Conservation (phyloP, 441 rosid genomes). For the Croton setiger region DNA sequence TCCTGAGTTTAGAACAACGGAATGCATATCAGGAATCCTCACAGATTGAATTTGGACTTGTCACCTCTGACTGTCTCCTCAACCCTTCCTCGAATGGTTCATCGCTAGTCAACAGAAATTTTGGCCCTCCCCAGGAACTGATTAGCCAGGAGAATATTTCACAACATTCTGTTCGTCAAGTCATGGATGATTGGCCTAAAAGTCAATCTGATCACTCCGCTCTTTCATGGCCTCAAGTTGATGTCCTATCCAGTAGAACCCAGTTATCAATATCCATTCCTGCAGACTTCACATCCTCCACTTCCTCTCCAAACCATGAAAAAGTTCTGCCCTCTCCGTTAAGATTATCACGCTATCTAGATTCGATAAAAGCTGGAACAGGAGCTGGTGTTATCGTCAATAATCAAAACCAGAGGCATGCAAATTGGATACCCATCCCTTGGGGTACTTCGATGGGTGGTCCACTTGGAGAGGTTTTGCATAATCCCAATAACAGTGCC, state of each 20-base stretch:
- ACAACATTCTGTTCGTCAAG: slow-evolving; percentile 44
- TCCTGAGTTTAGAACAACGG: slow-evolving; percentile 28
- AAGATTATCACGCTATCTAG: slow-evolving; percentile 47
- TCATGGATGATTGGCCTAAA: slow-evolving; percentile 63
- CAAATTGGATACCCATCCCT: slow-evolving; percentile 61
- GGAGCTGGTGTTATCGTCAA: slow-evolving; percentile 33
- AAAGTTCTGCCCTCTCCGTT: slow-evolving; percentile 41
- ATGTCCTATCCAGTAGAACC: slow-evolving; percentile 44
- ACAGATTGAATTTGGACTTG: slow-evolving; percentile 33
- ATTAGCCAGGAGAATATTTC: slow-evolving; percentile 31
- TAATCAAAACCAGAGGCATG: slow-evolving; percentile 42
- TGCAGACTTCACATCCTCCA: slow-evolving; percentile 42
- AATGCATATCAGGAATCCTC: not conserved
- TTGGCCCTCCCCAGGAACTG: slow-evolving; percentile 29
- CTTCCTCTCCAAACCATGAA: slow-evolving; percentile 46
- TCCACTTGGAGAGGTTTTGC: slow-evolving; percentile 74
- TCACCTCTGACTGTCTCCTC: slow-evolving; percentile 37
- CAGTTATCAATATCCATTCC: slow-evolving; percentile 55
- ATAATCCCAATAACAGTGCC: slow-evolving; percentile 30
- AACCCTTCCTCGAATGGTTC: slow-evolving; percentile 36
- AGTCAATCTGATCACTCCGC: slow-evolving; percentile 32
- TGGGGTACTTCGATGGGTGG: slow-evolving; percentile 83
- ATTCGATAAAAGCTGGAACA: slow-evolving; percentile 44
- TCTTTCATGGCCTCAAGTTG: slow-evolving; percentile 42
- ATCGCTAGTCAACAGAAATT: slow-evolving; percentile 25